Evolutionary conservation across 2,329 filamentous ascomycete genomes (phyloP).

Genomic region (Epicoccum nigrum): DNA sequence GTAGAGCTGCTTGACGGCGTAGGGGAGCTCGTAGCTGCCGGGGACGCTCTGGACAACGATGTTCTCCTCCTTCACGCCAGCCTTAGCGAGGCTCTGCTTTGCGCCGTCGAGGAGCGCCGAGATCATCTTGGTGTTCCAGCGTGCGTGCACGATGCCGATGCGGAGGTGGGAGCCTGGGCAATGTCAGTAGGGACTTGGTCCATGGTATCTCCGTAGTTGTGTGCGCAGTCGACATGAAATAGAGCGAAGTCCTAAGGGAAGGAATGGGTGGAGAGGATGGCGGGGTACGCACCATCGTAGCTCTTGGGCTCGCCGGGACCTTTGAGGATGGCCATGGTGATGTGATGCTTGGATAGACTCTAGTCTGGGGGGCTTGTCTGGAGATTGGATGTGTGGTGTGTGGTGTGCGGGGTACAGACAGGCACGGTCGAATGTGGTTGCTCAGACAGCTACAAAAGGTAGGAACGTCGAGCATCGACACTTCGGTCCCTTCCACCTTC

Average conservation of each 20-base stretch:
- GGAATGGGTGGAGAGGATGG: too few relatives aligned
- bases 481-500: too few relatives aligned
- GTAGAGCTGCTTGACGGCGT: slow-evolving; percentile 87
- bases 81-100: slow-evolving; percentile 75
- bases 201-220: background rate
- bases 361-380: slow-evolving; percentile 10
- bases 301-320: slow-evolving; percentile 65
- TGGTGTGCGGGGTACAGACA: slow-evolving; percentile 15
- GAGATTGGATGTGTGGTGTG: slow-evolving; percentile 7
- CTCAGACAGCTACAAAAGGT: slow-evolving; percentile 31
- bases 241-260: too few relatives aligned
- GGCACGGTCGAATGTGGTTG: slow-evolving; percentile 5
- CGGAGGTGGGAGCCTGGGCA: slow-evolving; percentile 67
- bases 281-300: slow-evolving; percentile 59
- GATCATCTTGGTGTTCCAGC: slow-evolving; percentile 93
- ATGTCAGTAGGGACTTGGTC: slow-evolving; percentile 8
- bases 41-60: slow-evolving; percentile 90
- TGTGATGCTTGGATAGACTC: background rate
- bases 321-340: slow-evolving; percentile 62
- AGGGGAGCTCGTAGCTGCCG: slow-evolving; percentile 92
- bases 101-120: slow-evolving; percentile 81
- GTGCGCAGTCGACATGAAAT: too few relatives aligned
- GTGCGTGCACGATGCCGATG: slow-evolving; percentile 92
- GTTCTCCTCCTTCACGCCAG: slow-evolving; percentile 85
- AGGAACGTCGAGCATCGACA: slow-evolving; percentile 33